Conservation (phyloP, 768 basidiomycete species). For the Galerina sulciceps region DNA sequence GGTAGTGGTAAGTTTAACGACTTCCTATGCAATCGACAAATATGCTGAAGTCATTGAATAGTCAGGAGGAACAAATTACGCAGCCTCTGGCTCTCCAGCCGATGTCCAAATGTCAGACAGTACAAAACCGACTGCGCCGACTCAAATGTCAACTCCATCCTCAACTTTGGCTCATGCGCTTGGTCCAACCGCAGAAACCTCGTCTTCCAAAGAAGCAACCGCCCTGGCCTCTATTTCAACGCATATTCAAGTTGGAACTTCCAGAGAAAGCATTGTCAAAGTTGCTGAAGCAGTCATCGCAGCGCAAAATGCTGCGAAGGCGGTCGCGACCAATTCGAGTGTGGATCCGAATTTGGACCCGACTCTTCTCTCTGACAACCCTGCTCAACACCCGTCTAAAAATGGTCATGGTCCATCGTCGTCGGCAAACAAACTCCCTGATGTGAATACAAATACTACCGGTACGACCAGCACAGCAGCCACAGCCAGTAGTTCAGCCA, state of each 20-base stretch:
- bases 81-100: background rate
- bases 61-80: slow-evolving; percentile 1
- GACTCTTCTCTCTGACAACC: slow-evolving; percentile 17
- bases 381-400: background rate
- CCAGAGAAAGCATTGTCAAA: slow-evolving; percentile 39
- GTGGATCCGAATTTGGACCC: slow-evolving; percentile 32
- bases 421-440: background rate
- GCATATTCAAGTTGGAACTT: slow-evolving; percentile 20
- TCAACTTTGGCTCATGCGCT: slow-evolving; percentile 13
- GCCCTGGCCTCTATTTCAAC: slow-evolving; percentile 5
- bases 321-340: slow-evolving; percentile 10
- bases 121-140: background rate
- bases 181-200: background rate
- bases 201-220: background rate
- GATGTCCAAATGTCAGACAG: background rate
- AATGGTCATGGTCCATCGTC: background rate
- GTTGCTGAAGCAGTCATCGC: slow-evolving; percentile 42
- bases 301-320: slow-evolving; percentile 28
- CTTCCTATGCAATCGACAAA: background rate
- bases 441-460: slow-evolving; percentile 12
- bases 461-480: slow-evolving; percentile 12
- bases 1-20: background rate
- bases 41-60: background rate
- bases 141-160: background rate
- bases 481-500: slow-evolving; percentile 15